Percentiles rank a stretch among this genome's conserved stretches.
phyloP scores from a whole-genome alignment of 2,329 filamentous ascomycete genomes.

The Mariannaea sp. region DNA sequence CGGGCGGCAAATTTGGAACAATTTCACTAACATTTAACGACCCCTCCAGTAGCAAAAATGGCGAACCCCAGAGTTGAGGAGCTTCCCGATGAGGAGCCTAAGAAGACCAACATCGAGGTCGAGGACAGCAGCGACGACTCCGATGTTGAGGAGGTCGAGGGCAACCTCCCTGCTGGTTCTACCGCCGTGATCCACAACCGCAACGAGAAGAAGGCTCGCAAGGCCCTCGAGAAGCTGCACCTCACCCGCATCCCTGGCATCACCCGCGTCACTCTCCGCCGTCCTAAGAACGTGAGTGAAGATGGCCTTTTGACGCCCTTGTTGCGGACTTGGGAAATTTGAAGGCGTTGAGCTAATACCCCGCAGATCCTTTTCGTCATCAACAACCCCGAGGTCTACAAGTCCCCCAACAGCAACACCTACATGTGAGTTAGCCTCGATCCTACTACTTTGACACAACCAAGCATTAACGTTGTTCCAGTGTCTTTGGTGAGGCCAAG shows the following conservation, averaged over 20 bases:
- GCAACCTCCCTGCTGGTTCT: constrained; percentile 78
- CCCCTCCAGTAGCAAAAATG: constrained; percentile 67
- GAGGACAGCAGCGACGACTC: constrained; percentile 74
- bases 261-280: constrained; percentile 94
- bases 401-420: constrained; percentile 98
- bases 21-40: constrained; percentile 37
- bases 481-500: constrained; percentile 99
- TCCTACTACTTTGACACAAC: background rate
- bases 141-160: constrained; percentile 83
- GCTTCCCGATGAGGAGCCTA: constrained; percentile 86
- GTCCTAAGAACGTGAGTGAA: constrained; percentile 94
- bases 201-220: constrained; percentile 99
- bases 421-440: constrained; percentile 82
- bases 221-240: constrained; percentile 98
- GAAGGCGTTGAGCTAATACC: constrained; percentile 31
- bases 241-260: constrained; percentile 96
- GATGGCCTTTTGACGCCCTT: background rate
- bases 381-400: constrained; percentile 99
- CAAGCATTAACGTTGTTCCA: constrained; percentile 47
- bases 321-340: constrained; percentile 13
- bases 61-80: constrained; percentile 98
- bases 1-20: constrained; percentile 28
- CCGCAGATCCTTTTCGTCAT: constrained; percentile 96
- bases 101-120: constrained; percentile 78
- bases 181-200: constrained; percentile 93